These are phyloP conservation scores for Boechera stricta DNA, from an alignment of 345 rosid genomes.

Conservation along the genomic window DNA sequence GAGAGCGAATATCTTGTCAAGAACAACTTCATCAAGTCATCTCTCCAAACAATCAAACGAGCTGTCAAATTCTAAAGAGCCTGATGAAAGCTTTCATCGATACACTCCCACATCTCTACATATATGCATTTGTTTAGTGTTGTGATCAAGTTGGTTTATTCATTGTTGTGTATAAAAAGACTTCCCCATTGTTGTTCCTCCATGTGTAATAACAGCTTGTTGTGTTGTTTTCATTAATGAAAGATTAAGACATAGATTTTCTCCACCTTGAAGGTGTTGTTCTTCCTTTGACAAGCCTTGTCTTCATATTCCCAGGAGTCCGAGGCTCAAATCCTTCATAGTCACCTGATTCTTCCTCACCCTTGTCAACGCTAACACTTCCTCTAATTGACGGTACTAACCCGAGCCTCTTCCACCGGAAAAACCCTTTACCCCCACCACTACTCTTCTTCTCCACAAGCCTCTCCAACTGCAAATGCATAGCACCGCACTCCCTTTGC, in stretches of 20 bases:
- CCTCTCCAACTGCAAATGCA: slow-evolving; percentile 79
- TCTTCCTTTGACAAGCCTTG: slow-evolving; percentile 62
- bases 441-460: slow-evolving; percentile 72
- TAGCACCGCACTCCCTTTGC: slow-evolving; percentile 61
- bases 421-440: slow-evolving; percentile 77
- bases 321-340: slow-evolving; percentile 52
- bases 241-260: slow-evolving; percentile 59
- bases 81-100: not conserved
- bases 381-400: slow-evolving; percentile 55
- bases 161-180: slow-evolving; percentile 34
- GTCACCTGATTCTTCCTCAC: slow-evolving; percentile 47
- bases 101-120: slow-evolving; percentile 12
- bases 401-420: slow-evolving; percentile 81
- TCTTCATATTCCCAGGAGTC: slow-evolving; percentile 72
- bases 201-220: slow-evolving; percentile 57
- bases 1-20: slow-evolving; percentile 55
- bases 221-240: slow-evolving; percentile 42
- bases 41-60: slow-evolving; percentile 75
- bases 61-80: slow-evolving; percentile 54
- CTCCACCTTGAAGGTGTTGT: slow-evolving; percentile 64
- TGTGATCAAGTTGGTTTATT: slow-evolving; percentile 34
- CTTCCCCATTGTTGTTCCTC: slow-evolving; percentile 29
- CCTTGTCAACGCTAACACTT: slow-evolving; percentile 48
- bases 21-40: slow-evolving; percentile 75
- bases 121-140: slow-evolving; percentile 25